Evolutionary conservation across 768 basidiomycete genomes (phyloP).

Genomic region (Podaxis sp.): DNA sequence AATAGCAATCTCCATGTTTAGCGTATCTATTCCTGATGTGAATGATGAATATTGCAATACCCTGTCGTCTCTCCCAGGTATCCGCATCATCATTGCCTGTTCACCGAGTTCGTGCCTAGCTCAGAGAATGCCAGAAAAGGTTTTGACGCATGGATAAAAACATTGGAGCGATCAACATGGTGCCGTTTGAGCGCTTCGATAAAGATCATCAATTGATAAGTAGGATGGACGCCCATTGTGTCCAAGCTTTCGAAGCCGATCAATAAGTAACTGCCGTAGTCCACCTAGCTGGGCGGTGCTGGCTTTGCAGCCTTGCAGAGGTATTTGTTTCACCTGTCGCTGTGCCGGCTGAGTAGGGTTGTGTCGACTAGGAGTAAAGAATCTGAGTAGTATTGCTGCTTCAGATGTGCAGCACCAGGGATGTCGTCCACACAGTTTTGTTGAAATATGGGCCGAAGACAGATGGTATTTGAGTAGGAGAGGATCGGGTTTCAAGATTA

Average conservation of each 20-base stretch:
- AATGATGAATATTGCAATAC: not conserved
- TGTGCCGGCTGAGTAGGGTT: not conserved
- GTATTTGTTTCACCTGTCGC: not conserved
- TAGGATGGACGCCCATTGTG: no score
- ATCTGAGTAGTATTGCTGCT: not conserved
- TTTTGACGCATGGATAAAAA: not conserved
- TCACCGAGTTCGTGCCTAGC: conserved; percentile 8
- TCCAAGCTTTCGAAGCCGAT: no score
- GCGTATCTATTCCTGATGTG: not conserved
- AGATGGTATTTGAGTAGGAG: no score
- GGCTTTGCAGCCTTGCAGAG: not conserved
- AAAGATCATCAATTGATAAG: not conserved
- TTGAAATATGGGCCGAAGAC: no score
- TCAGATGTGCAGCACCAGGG: not conserved
- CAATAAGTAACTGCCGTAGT: no score
- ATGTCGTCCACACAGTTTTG: no score
- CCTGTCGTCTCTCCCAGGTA: not conserved
- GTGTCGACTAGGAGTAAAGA: not conserved
- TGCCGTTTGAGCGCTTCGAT: not conserved
- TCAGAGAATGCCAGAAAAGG: not conserved
- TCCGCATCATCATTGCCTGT: not conserved
- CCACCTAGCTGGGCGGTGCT: no score
- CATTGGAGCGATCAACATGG: not conserved
- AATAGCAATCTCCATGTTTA: not conserved
- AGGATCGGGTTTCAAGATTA: no score